Base-by-base conservation (phyloP, 2,329 filamentous ascomycete genomes). In the Metarhizium anisopliae region DNA sequence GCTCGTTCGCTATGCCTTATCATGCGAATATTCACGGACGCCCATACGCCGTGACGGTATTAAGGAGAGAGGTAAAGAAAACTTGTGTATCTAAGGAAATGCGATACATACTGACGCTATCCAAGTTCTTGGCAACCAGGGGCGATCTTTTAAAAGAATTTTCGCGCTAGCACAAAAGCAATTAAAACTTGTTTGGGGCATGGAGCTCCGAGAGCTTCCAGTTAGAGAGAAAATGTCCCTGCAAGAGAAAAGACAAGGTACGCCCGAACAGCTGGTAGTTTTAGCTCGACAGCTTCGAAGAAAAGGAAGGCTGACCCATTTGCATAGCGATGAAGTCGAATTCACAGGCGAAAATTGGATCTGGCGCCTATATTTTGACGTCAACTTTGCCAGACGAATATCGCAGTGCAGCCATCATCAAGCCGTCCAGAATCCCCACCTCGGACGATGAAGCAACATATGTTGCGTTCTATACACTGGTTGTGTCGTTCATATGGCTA, bases 181-280 rank as follows among this genome's bases (percentile, higher is more conserved):
- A 61, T 74, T 99, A 42, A 76, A 79, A 51, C 73, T 74, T 2
- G 79, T 85, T 1, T 97, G 96, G 71, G 94, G 94, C n/a, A 96
- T 97, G 91, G 81, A 92, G 68, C 81, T 99, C 78, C 78, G 83
- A 4, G 92, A 96, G 71, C 77, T 97, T 52, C 91, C 94, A 0
- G 77, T 81, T 1, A 82, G 81, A 64, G 93, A 96, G 65, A 95
- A 91, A 70, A 80, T 89, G 51, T 90, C 90, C 0, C 72, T 96
- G 38, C 84, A 84, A 57, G 89, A 95, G 60, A 82, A 82, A 67
- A 83, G 90, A 63, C 85, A 88, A 77, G 88, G 87, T 85, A 72
- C 58, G 73, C 18, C 14, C 10, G 7, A 8, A 4, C 14, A 30
- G 6, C 36, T 18, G 16, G 29, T 16, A 3, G 13, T 20, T 18